Evolutionary conservation across 345 rosid species (phyloP).

Genomic region (Arabidopsis suecica): DNA sequence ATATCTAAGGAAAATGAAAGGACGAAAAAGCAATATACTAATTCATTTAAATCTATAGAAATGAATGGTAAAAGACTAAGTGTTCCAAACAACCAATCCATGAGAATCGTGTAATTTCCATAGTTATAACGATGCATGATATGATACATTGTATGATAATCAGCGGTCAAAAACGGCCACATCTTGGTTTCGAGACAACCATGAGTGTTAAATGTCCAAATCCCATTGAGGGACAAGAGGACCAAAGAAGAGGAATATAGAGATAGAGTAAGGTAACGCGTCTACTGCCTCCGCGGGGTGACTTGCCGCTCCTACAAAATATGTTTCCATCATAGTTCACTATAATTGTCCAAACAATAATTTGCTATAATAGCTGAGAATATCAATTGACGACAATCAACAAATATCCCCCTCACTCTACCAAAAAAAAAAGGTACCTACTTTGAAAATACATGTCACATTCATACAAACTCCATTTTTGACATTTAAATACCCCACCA

Average conservation of each 20-base stretch:
- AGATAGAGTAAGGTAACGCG: not conserved
- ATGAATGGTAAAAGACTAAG: too few relatives aligned
- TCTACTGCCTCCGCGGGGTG: slow-evolving; percentile 20
- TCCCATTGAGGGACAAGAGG: not conserved
- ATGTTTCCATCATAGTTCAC: not conserved
- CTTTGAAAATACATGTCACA: too few relatives aligned
- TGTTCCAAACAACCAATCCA: slow-evolving; percentile 34
- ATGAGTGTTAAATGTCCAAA: slow-evolving; percentile 7
- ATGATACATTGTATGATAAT: slow-evolving; percentile 25
- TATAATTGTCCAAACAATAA: too few relatives aligned
- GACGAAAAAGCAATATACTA: too few relatives aligned
- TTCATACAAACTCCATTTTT: too few relatives aligned
- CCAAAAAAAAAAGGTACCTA: too few relatives aligned
- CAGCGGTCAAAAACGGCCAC: slow-evolving; percentile 23
- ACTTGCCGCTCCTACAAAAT: slow-evolving; percentile 22
- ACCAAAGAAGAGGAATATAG: slow-evolving; percentile 1
- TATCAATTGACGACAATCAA: too few relatives aligned
- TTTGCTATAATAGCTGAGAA: too few relatives aligned
- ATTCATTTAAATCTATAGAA: too few relatives aligned
- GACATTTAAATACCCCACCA: too few relatives aligned
- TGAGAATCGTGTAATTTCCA: slow-evolving; percentile 16
- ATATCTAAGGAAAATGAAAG: too few relatives aligned
- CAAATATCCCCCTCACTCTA: too few relatives aligned
- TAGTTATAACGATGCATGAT: slow-evolving; percentile 19
- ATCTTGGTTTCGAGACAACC: slow-evolving; percentile 11